A percentile compares a stretch with the other conserved stretches of the same genome.
Conservation (phyloP, 2,329 filamentous ascomycete species). For the Penicillium oxalicum region DNA sequence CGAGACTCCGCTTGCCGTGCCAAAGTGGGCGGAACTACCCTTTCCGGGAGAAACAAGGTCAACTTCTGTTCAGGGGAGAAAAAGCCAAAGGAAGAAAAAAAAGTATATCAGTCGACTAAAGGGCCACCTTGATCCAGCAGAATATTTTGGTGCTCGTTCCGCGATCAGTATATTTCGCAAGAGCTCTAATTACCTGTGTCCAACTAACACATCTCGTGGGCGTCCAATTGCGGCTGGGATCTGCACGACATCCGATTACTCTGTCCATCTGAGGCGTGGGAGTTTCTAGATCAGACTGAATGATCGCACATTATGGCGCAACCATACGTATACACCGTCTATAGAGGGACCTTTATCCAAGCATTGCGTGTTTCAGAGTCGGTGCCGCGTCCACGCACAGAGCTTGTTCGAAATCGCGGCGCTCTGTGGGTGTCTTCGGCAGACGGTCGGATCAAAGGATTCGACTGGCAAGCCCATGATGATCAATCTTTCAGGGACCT, state of each 20-base stretch:
- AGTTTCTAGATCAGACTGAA: neutral
- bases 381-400: constrained; percentile 36
- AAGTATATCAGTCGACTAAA: neutral
- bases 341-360: constrained; percentile 58
- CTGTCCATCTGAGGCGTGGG: no score
- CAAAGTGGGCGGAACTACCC: neutral
- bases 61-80: neutral
- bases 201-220: no score
- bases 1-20: no score
- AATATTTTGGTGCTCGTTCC: no score
- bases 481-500: constrained; percentile 23
- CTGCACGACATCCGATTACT: no score
- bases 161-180: no score
- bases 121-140: neutral
- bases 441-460: constrained; percentile 31
- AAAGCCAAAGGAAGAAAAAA: neutral
- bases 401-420: constrained; percentile 49
- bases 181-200: no score
- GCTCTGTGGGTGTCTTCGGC: constrained; percentile 30
- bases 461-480: constrained; percentile 28
- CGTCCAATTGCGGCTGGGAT: no score
- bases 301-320: constrained; percentile 1
- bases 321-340: constrained; percentile 40
- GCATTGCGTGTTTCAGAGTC: constrained; percentile 33
- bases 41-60: neutral